A percentile compares a stretch with the other conserved stretches of the same genome.
Conservation (phyloP, 2,329 filamentous ascomycete genomes). For the Colletotrichum somersetense region DNA sequence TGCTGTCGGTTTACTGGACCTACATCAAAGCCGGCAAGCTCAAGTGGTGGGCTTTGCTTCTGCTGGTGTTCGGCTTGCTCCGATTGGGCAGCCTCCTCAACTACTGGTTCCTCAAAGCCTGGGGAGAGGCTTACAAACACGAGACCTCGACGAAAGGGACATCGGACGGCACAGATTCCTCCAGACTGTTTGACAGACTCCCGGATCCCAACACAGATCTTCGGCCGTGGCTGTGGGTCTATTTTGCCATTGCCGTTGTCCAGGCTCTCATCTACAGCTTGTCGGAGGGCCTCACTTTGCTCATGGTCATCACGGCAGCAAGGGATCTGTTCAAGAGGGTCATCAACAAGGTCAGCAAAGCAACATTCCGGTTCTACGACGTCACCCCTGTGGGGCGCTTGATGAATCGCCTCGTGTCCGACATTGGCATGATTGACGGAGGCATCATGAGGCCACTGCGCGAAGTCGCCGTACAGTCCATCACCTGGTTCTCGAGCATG, state of each 20-base stretch:
- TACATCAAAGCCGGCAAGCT: slow-evolving; percentile 87
- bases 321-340: slow-evolving; percentile 80
- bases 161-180: slow-evolving; percentile 44
- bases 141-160: background rate
- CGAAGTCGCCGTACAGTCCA: slow-evolving; percentile 74
- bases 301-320: slow-evolving; percentile 85
- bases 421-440: slow-evolving; percentile 90
- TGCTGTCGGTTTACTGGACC: slow-evolving; percentile 82
- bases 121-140: slow-evolving; percentile 79
- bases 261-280: slow-evolving; percentile 71
- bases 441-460: slow-evolving; percentile 83
- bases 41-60: slow-evolving; percentile 76
- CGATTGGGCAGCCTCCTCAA: slow-evolving; percentile 75
- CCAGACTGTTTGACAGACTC: slow-evolving; percentile 60
- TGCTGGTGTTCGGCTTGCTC: slow-evolving; percentile 72
- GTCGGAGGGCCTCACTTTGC: slow-evolving; percentile 75
- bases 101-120: slow-evolving; percentile 87
- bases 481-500: slow-evolving; percentile 80
- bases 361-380: slow-evolving; percentile 92
- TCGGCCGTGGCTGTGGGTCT: slow-evolving; percentile 79
- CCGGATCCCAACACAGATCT: slow-evolving; percentile 78
- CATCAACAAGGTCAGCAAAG: slow-evolving; percentile 79
- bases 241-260: slow-evolving; percentile 73
- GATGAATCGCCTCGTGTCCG: slow-evolving; percentile 92
- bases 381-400: slow-evolving; percentile 88